These are phyloP conservation scores for Pseudonitzschia delicatissima DNA, from an alignment of 108 stramenopile genomes.

Conservation along the genomic window DNA sequence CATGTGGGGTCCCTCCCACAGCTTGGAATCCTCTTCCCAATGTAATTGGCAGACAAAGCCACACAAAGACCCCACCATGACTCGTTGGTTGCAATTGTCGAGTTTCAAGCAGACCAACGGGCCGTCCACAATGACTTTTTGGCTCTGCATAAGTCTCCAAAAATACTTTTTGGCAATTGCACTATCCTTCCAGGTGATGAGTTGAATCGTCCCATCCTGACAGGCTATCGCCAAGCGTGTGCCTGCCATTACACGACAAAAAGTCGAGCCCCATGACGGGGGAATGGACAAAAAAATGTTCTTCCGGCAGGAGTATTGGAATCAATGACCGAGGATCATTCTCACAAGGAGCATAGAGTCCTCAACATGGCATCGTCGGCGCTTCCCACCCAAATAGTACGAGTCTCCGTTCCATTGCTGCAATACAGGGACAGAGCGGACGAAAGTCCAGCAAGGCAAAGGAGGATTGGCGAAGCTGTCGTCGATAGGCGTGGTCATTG, in stretches of 20 bases:
- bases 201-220: constrained; percentile 50
- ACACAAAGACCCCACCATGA: constrained; percentile 47
- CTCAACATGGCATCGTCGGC: constrained; percentile 33
- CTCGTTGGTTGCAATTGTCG: constrained; percentile 8
- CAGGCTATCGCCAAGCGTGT: constrained; percentile 36
- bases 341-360: constrained; percentile 19
- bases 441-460: constrained; percentile 24
- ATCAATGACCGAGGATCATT: not conserved
- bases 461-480: constrained; percentile 1
- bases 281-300: constrained; percentile 20
- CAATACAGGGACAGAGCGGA: constrained; percentile 30
- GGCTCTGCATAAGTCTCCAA: not conserved
- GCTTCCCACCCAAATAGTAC: constrained; percentile 22
- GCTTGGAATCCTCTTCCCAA: not conserved
- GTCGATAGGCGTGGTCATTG: not conserved
- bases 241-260: not conserved
- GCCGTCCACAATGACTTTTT: constrained; percentile 47
- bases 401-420: not conserved
- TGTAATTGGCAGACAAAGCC: constrained; percentile 42
- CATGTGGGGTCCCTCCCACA: constrained; percentile 48
- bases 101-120: constrained; percentile 33
- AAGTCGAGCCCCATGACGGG: constrained; percentile 39
- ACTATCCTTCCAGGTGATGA: constrained; percentile 23
- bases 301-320: constrained; percentile 8
- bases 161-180: not conserved